A percentile compares a stretch with the other conserved stretches of the same genome.
Conservation (phyloP, 1,284 basidiomycete genomes). For the Naganishia cerealis region DNA sequence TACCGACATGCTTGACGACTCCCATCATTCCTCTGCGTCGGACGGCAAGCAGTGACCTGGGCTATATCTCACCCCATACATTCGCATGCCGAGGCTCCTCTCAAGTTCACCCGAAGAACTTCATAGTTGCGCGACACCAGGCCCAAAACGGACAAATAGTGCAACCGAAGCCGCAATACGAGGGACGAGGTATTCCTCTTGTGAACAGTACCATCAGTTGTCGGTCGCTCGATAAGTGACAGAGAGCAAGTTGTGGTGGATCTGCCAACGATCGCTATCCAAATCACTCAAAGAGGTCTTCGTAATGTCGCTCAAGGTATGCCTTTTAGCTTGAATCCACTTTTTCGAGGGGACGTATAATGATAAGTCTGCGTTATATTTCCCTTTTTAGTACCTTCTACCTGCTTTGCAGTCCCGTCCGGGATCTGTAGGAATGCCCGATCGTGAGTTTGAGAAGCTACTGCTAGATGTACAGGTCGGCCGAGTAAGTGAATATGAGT, state of each 20-base stretch:
- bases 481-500: constrained; percentile 45
- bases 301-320: constrained; percentile 27
- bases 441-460: constrained; percentile 53
- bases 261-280: not conserved
- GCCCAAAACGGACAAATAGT: not conserved
- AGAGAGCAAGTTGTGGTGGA: not conserved
- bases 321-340: not conserved
- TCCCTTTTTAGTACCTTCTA: constrained; percentile 51
- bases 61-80: too few relatives aligned
- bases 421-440: constrained; percentile 49
- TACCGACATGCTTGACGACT: not conserved
- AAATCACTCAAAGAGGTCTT: not conserved
- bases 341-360: not conserved
- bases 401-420: constrained; percentile 52
- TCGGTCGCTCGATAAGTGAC: too few relatives aligned
- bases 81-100: too few relatives aligned
- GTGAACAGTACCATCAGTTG: too few relatives aligned
- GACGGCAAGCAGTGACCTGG: not conserved
- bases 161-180: not conserved
- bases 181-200: not conserved
- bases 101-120: not conserved
- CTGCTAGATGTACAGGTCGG: constrained; percentile 53
- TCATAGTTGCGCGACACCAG: too few relatives aligned
- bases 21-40: not conserved
- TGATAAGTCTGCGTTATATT: not conserved